Evolutionary conservation across 176 grass and related monocot species (phyloP).

Genomic region (Tillandsia fasciculata): DNA sequence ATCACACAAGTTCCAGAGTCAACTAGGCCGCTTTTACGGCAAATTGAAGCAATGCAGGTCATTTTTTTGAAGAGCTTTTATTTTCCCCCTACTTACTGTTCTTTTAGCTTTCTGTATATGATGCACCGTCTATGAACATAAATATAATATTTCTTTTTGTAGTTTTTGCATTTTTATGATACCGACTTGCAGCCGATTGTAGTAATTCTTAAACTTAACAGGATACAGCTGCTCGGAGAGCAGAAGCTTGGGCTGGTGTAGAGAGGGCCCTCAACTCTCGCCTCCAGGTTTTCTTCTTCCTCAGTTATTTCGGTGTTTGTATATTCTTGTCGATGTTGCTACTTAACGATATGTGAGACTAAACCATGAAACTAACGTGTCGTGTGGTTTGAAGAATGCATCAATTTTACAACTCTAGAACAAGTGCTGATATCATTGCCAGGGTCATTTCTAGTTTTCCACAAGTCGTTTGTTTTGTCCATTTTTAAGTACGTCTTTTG

Average conservation of each 20-base stretch:
- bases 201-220: conserved; percentile 37
- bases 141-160: not conserved
- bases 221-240: conserved; percentile 83
- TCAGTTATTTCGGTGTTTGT: conserved; percentile 11
- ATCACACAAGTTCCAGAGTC: conserved; percentile 98
- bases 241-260: conserved; percentile 88
- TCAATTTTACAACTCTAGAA: not conserved
- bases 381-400: not conserved
- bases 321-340: not conserved
- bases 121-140: not conserved
- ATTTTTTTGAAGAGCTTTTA: conserved; percentile 5
- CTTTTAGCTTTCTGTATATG: not conserved
- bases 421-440: not conserved
- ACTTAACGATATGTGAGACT: conserved; percentile 3
- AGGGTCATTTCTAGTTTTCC: not conserved
- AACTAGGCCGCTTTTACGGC: conserved; percentile 86
- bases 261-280: conserved; percentile 92
- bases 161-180: not conserved
- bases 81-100: not conserved
- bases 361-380: not conserved
- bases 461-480: not conserved
- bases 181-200: conserved; percentile 5
- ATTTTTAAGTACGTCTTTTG: not conserved
- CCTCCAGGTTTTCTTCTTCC: conserved; percentile 56
- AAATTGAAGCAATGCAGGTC: conserved; percentile 99